phyloP scores from a whole-genome alignment of 768 basidiomycete species.

The Leccinum truebloodii region DNA sequence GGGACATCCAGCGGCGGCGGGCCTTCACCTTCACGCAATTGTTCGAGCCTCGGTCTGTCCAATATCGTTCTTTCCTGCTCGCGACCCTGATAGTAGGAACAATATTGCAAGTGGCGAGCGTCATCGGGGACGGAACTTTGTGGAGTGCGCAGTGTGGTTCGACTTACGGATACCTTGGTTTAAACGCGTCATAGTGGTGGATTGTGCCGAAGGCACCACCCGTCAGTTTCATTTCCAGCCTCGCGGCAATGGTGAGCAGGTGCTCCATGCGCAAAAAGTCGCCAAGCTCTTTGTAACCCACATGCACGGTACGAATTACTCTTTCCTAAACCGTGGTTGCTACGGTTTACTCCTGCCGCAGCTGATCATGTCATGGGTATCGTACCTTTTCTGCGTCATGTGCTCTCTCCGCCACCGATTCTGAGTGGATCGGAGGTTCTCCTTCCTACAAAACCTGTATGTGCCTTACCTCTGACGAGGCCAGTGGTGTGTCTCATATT shows the following conservation, averaged over 20 bases:
- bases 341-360: constrained; percentile 20
- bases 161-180: constrained; percentile 3
- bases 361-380: constrained; percentile 80
- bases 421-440: constrained; percentile 11
- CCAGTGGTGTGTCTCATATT: background rate
- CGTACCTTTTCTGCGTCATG: constrained; percentile 60
- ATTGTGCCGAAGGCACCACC: constrained; percentile 80
- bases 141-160: constrained; percentile 56
- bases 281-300: constrained; percentile 81
- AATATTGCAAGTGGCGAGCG: constrained; percentile 47
- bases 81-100: constrained; percentile 4
- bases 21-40: constrained; percentile 70
- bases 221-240: constrained; percentile 67
- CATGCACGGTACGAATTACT: constrained; percentile 62
- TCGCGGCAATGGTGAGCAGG: constrained; percentile 24
- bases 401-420: constrained; percentile 49
- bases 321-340: background rate
- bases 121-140: constrained; percentile 52
- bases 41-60: constrained; percentile 56
- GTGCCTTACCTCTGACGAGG: background rate
- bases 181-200: constrained; percentile 56
- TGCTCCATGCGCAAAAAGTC: constrained; percentile 48
- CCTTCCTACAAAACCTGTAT: constrained; percentile 16
- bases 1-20: constrained; percentile 81
- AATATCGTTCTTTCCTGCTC: background rate